Evolutionary conservation across 352 stramenopile species (phyloP).

Genomic region (Phytophthora hibernalis): DNA sequence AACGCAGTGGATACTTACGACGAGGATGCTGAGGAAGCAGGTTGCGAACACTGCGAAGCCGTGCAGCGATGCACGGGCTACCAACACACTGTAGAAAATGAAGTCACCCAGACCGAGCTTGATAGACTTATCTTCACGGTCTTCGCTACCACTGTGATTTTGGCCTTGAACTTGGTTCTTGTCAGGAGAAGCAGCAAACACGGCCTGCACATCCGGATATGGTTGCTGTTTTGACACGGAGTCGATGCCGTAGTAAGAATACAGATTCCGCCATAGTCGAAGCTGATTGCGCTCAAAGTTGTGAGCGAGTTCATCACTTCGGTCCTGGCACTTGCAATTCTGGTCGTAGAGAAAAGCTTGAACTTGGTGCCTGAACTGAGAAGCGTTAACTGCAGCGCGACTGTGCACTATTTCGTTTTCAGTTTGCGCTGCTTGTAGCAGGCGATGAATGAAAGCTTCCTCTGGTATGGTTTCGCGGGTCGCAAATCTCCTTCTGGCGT

Average conservation of each 20-base stretch:
- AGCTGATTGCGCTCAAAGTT: constrained; percentile 43
- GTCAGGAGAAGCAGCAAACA: constrained; percentile 37
- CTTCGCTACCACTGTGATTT: constrained; percentile 37
- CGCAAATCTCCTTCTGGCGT: constrained; percentile 13
- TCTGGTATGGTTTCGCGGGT: constrained; percentile 28
- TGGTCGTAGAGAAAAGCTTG: constrained; percentile 55
- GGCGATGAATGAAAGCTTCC: constrained; percentile 30
- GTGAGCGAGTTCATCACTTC: constrained; percentile 37
- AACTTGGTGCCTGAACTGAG: constrained; percentile 44
- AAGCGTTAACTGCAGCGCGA: constrained; percentile 7
- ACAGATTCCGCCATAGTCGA: constrained; percentile 56
- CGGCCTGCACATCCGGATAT: constrained; percentile 39
- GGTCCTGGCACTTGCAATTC: constrained; percentile 38
- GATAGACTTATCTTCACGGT: constrained; percentile 73
- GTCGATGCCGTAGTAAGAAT: constrained; percentile 52
- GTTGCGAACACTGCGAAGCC: constrained; percentile 92
- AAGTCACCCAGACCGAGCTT: constrained; percentile 96
- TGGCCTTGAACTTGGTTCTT: constrained; percentile 35
- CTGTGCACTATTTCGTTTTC: not conserved
- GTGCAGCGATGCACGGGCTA: constrained; percentile 93
- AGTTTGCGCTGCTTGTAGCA: constrained; percentile 14
- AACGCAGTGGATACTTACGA: constrained; percentile 58
- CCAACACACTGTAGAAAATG: constrained; percentile 98
- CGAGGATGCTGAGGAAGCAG: constrained; percentile 92
- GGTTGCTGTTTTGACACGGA: constrained; percentile 36